Evolutionary conservation across 768 basidiomycete species (phyloP), one percentile per base, ranked within the genome.

Genomic region (Inosperma sp.): DNA sequence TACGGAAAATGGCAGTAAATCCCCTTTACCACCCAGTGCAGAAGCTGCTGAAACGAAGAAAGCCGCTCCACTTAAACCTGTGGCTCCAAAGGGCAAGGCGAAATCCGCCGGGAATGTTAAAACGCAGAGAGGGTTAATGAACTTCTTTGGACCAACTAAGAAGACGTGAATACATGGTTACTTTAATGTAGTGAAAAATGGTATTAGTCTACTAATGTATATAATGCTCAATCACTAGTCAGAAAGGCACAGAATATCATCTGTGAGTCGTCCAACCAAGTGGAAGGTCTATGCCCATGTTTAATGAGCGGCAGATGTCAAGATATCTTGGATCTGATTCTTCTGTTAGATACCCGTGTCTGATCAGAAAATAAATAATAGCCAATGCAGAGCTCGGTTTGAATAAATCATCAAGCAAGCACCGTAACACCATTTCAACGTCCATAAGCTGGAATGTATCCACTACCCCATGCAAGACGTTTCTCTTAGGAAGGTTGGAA

Each of bases 331-430:
- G 58, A 55, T 70, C 67, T 22, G 66, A 62, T 39, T 60, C 62
- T 37, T 66, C 63, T 31, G 67, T 66, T 3, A 66, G 52, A 49
- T 63, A 62, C 3, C 72, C 74, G 21, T 68, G 68, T 36, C 70
- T 63, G 47, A 72, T 56, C 52, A 72, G 59, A 53, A 76, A 76
- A 51, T 74, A 72, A 5, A 75, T 54, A 37, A 74, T 60, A 1
- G 70, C 74, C 56, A 75, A 58, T 14, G 70, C 74, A 37, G 72
- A 74, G 46, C 72, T 74, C 9, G 72, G 61, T 48, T 75, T 75
- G 62, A 74, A 76, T 42, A 58, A 55, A 5, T 64, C 66, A 27
- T 61, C 63, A 2, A 69, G 37, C n/a, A 76, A 55, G 34, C 58
- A 60, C 5, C 65, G 53, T 43, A 74, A 61, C 14, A 70, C 66